phyloP scores from a whole-genome alignment of 768 basidiomycete species.

The Polyporus arcularius region DNA sequence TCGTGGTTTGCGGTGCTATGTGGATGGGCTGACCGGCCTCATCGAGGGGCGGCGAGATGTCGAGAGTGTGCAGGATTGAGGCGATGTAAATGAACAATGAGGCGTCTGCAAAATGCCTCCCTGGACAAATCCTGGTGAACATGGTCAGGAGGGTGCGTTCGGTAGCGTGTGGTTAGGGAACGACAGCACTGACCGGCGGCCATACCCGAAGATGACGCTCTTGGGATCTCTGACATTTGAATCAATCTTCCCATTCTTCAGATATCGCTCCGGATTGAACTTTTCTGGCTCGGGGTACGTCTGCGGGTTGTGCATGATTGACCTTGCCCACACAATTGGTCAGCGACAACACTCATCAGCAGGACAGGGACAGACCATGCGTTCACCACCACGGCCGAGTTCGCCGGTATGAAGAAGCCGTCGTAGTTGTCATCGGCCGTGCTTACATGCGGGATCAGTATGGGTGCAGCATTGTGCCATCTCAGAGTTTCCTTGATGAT shows the following conservation, averaged over 20 bases:
- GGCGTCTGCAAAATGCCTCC: background rate
- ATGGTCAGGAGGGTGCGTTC: too few relatives aligned
- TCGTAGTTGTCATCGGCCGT: background rate
- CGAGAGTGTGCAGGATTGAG: background rate
- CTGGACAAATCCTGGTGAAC: background rate
- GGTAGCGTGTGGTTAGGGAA: too few relatives aligned
- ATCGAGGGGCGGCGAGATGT: background rate
- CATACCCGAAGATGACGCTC: constrained; percentile 13
- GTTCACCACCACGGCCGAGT: constrained; percentile 4
- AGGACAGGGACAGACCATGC: constrained; percentile 15
- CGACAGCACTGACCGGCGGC: constrained; percentile 16
- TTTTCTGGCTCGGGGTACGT: constrained; percentile 12
- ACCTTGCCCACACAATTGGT: background rate
- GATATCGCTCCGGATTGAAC: constrained; percentile 17
- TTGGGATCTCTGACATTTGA: constrained; percentile 8
- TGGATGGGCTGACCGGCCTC: background rate
- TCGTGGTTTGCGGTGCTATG: background rate
- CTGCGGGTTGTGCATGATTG: constrained; percentile 10
- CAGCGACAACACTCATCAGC: background rate
- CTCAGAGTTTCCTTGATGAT: constrained; percentile 33
- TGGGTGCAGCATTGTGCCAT: constrained; percentile 14
- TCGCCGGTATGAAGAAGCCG: constrained; percentile 2
- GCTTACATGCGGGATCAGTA: background rate
- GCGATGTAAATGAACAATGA: background rate
- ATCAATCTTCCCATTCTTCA: constrained; percentile 12